Base-by-base conservation (phyloP, 768 basidiomycete species). In the Trametes villosa region DNA sequence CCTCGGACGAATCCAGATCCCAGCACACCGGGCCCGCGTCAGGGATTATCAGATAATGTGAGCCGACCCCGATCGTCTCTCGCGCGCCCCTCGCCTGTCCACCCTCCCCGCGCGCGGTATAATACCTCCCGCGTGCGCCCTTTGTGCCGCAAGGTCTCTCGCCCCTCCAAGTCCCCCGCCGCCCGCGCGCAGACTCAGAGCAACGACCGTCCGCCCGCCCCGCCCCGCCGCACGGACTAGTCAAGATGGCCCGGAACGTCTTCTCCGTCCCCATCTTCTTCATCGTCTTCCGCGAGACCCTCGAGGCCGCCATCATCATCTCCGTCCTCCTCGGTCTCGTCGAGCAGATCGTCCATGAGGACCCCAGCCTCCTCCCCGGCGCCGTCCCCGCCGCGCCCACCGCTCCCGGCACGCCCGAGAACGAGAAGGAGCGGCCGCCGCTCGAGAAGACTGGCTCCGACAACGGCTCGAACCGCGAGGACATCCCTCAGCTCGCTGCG, bases 251-350 rank as follows among this genome's bases (percentile, higher is more conserved):
- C 18, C 82, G 82, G 63, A 83, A 86, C 70, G 77, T 95, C 56
- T 97, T 97, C 77, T 92, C 91, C 59, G 83, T 96, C 57, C 87
- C 94, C 69, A 94, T 98, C 67, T 97, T 95, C 81, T 94, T 98
- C 83, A 94, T 97, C 77, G 87, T 96, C 77, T 94, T 96, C 74
- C 86, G 95, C 71, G 95, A 97, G 83, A 91, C 93, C 5, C 83
- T 97, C 64, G 95, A 97, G 79, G 91, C 94, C 4, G 86, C 86
- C 42, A 90, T 98, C 78, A 93, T 98, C 81, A 77, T 97, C 72
- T 91, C 93, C 7, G 93, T 96, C 58, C 84, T 98, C 48, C 88
- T 96, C 53, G 87, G 91, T 64, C 86, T 98, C 62, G 91, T 92
- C n/a, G 87, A 96, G 68, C 94, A 96, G 65, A 85, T 95, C 64